These are phyloP conservation scores for Phalaenopsis equestris DNA, from an alignment of 106 monocot species.

Conservation along the genomic window DNA sequence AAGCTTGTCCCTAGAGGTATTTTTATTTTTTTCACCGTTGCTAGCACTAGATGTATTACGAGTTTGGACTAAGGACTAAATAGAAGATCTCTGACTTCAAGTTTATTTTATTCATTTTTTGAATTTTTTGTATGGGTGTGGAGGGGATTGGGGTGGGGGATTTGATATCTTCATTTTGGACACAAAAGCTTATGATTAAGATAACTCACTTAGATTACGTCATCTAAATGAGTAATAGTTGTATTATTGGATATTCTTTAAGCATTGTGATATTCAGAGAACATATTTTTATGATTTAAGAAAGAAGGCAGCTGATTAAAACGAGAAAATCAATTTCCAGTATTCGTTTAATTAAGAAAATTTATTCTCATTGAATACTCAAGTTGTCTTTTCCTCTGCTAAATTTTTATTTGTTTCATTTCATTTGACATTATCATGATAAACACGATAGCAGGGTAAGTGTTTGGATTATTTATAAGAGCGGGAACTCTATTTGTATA, in stretches of 20 bases:
- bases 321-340: no score
- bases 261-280: no score
- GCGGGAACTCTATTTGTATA: background rate
- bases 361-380: background rate
- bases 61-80: no score
- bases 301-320: no score
- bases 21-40: background rate
- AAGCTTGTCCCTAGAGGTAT: background rate
- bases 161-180: no score
- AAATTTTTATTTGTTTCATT: slow-evolving; percentile 2
- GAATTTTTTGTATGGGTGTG: no score
- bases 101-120: no score
- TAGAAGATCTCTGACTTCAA: no score
- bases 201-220: background rate
- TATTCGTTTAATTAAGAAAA: background rate
- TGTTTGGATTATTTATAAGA: background rate
- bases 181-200: no score
- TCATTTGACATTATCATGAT: background rate
- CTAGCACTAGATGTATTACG: background rate
- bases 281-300: background rate
- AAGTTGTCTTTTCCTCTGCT: background rate
- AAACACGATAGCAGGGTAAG: background rate
- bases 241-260: no score
- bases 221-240: no score
- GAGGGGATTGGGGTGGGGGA: background rate